Percentiles rank a stretch among this genome's conserved stretches.
Conservation (phyloP, 305 asterid species). For the Fraxinus baroniana region DNA sequence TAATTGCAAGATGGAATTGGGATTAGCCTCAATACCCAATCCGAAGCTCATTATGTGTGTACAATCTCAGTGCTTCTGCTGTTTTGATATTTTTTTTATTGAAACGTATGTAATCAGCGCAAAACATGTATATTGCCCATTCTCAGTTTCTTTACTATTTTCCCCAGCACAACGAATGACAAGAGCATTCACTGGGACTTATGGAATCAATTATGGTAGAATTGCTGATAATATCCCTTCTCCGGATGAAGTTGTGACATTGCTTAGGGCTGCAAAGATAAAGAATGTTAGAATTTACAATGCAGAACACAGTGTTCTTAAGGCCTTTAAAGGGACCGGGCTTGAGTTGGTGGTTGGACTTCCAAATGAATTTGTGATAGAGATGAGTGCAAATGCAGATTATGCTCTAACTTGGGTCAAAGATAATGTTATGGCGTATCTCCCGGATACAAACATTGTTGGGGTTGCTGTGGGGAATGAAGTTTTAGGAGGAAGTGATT, state of each 20-base stretch:
- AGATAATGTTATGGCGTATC: conserved; percentile 75
- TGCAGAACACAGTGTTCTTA: conserved; percentile 71
- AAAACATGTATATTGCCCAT: background rate
- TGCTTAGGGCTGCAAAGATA: conserved; percentile 79
- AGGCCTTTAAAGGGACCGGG: conserved; percentile 79
- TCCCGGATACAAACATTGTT: conserved; percentile 77
- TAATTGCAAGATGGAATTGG: background rate
- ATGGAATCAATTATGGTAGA: conserved; percentile 89
- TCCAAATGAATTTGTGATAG: conserved; percentile 60
- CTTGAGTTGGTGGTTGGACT: conserved; percentile 89
- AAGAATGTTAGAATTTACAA: conserved; percentile 89
- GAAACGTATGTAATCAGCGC: background rate
- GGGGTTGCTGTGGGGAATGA: conserved; percentile 96
- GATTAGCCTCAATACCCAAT: background rate
- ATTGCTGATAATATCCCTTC: conserved; percentile 89
- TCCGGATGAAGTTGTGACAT: conserved; percentile 73
- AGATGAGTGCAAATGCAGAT: conserved; percentile 62
- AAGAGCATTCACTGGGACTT: conserved; percentile 77
- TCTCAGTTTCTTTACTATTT: conserved; percentile 5
- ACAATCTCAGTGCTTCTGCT: background rate
- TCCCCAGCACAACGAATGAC: conserved; percentile 48
- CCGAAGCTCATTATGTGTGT: background rate
- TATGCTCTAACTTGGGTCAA: conserved; percentile 83
- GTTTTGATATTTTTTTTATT: background rate
- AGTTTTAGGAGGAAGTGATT: conserved; percentile 62